Evolutionary conservation across 441 rosid genomes (phyloP), one percentile per base, ranked within the genome.

Genomic region (Daphne laureola): DNA sequence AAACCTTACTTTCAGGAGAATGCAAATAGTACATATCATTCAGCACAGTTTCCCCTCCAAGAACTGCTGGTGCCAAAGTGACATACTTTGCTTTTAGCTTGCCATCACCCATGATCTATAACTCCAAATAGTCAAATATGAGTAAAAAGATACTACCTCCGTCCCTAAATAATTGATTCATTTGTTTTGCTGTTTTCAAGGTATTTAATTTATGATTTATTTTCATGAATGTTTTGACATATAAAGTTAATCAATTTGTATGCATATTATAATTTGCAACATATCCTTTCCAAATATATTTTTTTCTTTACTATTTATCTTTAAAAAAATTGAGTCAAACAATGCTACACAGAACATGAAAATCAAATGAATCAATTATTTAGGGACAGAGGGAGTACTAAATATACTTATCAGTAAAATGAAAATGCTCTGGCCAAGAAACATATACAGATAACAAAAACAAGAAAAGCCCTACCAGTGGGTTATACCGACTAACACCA

Each of bases 401-500:
- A 50, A 51, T n/a, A 46, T 4, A 57, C 12, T 15, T 43, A 46
- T 25, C 31, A 41, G 50, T 49, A 67, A 18, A 14, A 25, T 25
- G 42, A n/a, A 54, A 36, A n/a, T 25, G 26, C 35, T 45, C 53
- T 59, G 57, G 36, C 52, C 59, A 36, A 12, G 54, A 58, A 44
- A 57, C 68, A 49, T 49, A 43, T 43, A 31, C 1, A 18, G 23
- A 1, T 1, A 18, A 18, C 23, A 18, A 1, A 18, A 18, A n/a
- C n/a, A n/a, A 12, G 8, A 54, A 52, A 65, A 36, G 36, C 46
- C 62, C 49, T 70, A 88, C 98, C 89, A 78, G 90, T 50, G 97
- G 95, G 70, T 86, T 94, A 74, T 88, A 90, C 65, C 99, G 96
- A 75, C 76, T 78, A 61, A 94, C 67, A 67, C 97, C 93, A 78